phyloP scores from a whole-genome alignment of 2,329 filamentous ascomycete species.

The Plenodomus lindquistii region DNA sequence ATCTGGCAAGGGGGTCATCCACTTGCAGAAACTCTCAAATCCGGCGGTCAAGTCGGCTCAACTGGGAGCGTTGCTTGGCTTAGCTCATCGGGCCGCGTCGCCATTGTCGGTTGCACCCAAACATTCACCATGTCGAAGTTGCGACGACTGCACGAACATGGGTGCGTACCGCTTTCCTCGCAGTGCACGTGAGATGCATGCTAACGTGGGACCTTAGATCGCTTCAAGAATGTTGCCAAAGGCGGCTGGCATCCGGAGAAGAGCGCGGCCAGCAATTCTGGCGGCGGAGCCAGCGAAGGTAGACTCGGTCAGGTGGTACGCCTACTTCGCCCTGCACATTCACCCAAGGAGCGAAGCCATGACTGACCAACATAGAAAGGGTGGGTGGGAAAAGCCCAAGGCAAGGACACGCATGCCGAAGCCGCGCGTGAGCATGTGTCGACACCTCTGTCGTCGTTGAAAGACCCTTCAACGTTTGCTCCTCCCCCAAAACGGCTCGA shows the following conservation, averaged over 20 bases:
- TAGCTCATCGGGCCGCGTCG: slow-evolving; percentile 5
- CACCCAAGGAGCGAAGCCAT: slow-evolving; percentile 1
- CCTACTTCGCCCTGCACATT: slow-evolving; percentile 42
- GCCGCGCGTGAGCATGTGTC: slow-evolving; percentile 55
- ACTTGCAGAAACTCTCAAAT: background rate
- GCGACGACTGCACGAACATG: slow-evolving; percentile 28
- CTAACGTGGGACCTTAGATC: background rate
- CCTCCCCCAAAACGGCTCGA: slow-evolving; percentile 73
- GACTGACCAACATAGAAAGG: slow-evolving; percentile 51
- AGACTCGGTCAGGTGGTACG: slow-evolving; percentile 58
- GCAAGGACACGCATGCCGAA: slow-evolving; percentile 49
- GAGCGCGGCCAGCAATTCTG: slow-evolving; percentile 9
- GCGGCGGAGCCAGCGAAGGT: slow-evolving; percentile 49
- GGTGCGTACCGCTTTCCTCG: background rate
- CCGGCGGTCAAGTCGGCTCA: background rate
- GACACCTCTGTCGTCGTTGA: slow-evolving; percentile 69
- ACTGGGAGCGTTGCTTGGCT: background rate
- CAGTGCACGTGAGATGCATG: background rate
- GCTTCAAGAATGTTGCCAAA: slow-evolving; percentile 48
- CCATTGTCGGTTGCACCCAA: background rate
- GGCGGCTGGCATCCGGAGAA: slow-evolving; percentile 54
- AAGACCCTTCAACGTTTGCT: slow-evolving; percentile 76
- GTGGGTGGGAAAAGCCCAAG: slow-evolving; percentile 58
- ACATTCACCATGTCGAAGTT: slow-evolving; percentile 13
- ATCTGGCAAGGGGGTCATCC: background rate